Evolutionary conservation across 176 grass and related monocot species (phyloP), one percentile per base, ranked within the genome.

Genomic region (Alloteropsis semialata): DNA sequence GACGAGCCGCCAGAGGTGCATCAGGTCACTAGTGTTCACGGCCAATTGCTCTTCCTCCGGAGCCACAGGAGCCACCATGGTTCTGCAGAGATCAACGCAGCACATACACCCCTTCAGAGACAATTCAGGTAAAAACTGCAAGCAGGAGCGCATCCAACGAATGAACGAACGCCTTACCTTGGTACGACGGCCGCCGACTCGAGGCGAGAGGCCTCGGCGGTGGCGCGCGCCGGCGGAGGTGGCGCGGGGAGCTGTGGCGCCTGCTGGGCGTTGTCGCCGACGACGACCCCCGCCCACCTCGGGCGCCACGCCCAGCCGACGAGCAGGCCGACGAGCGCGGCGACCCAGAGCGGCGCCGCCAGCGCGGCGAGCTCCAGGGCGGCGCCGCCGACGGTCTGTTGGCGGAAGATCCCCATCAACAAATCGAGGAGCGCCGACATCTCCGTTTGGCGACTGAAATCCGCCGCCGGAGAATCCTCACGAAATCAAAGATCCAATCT

Each of bases 261-360:
- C 19, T 55, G 32, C 0, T 14, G 72, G 45, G 3, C 63, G 14
- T 43, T 38, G 24, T 34, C 62, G 21, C 84, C 51, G 69, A 93
- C 57, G 57, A 87, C 65, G 1, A 43, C 78, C 24, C 65, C 65
- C 3, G 87, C 91, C 96, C 96, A 98, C 15, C 82, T 79, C 8
- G 96, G 96, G 15, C 91, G 89, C 96, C 96, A 98, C 0, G 82
- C 92, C 96, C 96, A 98, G 3, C 96, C 96, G 22, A 95, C 9
- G 62, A 98, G 69, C 38, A 98, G 78, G 8, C 96, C 96, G 1
- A 84, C 72, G 59, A 94, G 76, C 1, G 84, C 83, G 13, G 96
- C 96, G 75, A 95, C 69, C 87, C 90, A 95, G 41, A 98, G 84
- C 43, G 90, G 92, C 43, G 92, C 79, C 39, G 87, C 83, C 29